Evolutionary conservation across 2,329 filamentous ascomycete genomes (phyloP).

Genomic region (Sporothrix schenckii): DNA sequence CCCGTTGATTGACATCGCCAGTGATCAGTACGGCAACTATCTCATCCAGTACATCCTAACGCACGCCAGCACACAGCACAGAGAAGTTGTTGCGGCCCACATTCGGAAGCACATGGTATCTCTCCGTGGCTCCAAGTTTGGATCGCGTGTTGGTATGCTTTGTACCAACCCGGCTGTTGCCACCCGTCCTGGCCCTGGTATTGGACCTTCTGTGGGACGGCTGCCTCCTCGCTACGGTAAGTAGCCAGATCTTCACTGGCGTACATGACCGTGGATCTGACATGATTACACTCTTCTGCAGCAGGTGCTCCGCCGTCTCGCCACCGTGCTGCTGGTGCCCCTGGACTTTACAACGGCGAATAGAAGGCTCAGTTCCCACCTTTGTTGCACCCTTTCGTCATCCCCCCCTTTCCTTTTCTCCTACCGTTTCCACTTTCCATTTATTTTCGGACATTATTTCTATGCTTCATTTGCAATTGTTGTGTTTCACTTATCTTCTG

Average conservation of each 20-base stretch:
- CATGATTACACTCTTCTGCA: not conserved
- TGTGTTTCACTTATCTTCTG: slow-evolving; percentile 22
- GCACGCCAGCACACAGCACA: slow-evolving; percentile 82
- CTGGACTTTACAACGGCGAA: slow-evolving; percentile 28
- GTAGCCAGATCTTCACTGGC: slow-evolving; percentile 51
- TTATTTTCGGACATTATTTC: slow-evolving; percentile 12
- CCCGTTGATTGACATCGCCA: slow-evolving; percentile 95
- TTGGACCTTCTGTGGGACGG: slow-evolving; percentile 66
- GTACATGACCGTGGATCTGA: not conserved
- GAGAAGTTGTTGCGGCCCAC: slow-evolving; percentile 88
- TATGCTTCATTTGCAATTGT: slow-evolving; percentile 4
- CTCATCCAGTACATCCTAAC: slow-evolving; percentile 96
- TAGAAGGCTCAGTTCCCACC: not conserved
- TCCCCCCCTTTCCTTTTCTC: not conserved
- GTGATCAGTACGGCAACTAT: slow-evolving; percentile 98
- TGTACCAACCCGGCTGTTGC: slow-evolving; percentile 92
- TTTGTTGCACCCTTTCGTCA: not conserved
- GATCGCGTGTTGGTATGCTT: slow-evolving; percentile 96
- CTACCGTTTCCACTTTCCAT: not conserved
- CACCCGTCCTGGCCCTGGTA: slow-evolving; percentile 84
- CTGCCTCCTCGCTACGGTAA: slow-evolving; percentile 62
- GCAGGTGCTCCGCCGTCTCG: slow-evolving; percentile 29
- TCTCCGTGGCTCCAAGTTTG: slow-evolving; percentile 95
- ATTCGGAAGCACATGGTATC: slow-evolving; percentile 99
- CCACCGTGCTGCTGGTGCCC: slow-evolving; percentile 26